phyloP scores from a whole-genome alignment of 1,284 basidiomycete species.

The Cutaneotrichosporon spelunceum region DNA sequence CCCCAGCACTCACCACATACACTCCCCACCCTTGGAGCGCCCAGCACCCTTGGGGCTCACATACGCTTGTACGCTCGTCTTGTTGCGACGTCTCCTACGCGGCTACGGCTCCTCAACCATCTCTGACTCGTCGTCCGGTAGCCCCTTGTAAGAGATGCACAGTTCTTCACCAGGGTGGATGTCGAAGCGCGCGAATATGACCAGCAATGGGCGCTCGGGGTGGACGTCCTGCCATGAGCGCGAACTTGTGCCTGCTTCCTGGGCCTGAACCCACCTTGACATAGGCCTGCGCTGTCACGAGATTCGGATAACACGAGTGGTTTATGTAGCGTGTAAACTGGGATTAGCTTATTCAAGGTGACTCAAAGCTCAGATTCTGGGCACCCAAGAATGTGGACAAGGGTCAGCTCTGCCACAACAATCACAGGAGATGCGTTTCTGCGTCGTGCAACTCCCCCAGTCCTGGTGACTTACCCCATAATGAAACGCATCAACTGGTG shows the following conservation, averaged over 20 bases:
- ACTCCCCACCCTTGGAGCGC: conserved; percentile 6
- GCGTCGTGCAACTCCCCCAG: background rate
- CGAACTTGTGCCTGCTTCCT: background rate
- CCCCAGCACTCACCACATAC: conserved; percentile 7
- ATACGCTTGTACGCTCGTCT: conserved; percentile 28
- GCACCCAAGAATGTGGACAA: conserved; percentile 63
- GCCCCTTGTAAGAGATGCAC: conserved; percentile 75
- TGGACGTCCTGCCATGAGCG: conserved; percentile 42
- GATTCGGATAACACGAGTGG: conserved; percentile 85
- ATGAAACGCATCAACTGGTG: conserved; percentile 75
- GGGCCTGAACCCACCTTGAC: conserved; percentile 54
- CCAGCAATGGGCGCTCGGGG: conserved; percentile 58
- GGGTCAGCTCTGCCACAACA: conserved; percentile 49
- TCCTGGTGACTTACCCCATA: conserved; percentile 63
- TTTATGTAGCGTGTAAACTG: conserved; percentile 56
- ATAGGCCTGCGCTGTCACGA: conserved; percentile 66
- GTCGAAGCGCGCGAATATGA: conserved; percentile 66
- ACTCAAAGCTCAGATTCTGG: conserved; percentile 12
- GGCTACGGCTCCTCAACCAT: background rate
- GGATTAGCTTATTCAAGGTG: conserved; percentile 7
- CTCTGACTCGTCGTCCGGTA: conserved; percentile 29
- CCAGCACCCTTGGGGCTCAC: conserved; percentile 11
- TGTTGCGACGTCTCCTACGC: conserved; percentile 3
- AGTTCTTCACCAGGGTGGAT: conserved; percentile 69
- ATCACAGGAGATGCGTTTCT: conserved; percentile 5